Evolutionary conservation across 257 asterid species (phyloP).

Genomic region (Penstemon barbatus): DNA sequence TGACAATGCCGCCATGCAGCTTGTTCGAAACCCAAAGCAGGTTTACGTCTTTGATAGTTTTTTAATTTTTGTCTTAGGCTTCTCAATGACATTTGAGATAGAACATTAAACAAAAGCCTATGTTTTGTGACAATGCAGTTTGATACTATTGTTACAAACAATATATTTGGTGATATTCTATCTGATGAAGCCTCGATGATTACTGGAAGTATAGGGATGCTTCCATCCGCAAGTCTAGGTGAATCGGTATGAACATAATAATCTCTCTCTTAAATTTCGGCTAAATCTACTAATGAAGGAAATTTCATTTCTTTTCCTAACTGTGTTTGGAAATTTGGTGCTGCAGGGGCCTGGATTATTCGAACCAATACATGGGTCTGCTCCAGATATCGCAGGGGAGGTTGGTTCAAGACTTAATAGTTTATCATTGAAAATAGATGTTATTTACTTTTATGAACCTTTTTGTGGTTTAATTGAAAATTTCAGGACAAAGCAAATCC

Average conservation of each 20-base stretch:
- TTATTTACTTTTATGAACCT: background rate
- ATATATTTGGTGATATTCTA: slow-evolving; percentile 93
- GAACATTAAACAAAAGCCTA: slow-evolving; percentile 19
- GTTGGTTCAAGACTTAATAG: slow-evolving; percentile 36
- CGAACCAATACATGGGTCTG: slow-evolving; percentile 99
- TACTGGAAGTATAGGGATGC: slow-evolving; percentile 99
- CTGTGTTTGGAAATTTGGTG: slow-evolving; percentile 9
- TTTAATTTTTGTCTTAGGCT: slow-evolving; percentile 8
- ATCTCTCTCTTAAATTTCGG: background rate
- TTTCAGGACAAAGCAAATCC: slow-evolving; percentile 97
- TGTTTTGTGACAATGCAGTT: slow-evolving; percentile 58
- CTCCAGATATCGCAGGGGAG: slow-evolving; percentile 99
- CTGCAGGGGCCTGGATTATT: slow-evolving; percentile 92
- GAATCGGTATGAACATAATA: slow-evolving; percentile 54
- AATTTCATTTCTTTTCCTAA: background rate
- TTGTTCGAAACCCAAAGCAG: slow-evolving; percentile 96
- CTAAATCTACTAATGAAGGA: background rate
- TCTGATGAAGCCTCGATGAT: slow-evolving; percentile 99
- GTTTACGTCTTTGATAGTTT: slow-evolving; percentile 31
- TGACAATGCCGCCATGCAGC: slow-evolving; percentile 99
- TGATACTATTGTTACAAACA: slow-evolving; percentile 94
- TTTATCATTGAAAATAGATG: background rate
- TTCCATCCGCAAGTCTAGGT: slow-evolving; percentile 96
- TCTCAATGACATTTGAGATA: background rate
- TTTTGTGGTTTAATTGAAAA: slow-evolving; percentile 3